These are phyloP conservation scores for Voacanga thouarsii DNA, from an alignment of 257 asterid genomes.

Conservation along the genomic window DNA sequence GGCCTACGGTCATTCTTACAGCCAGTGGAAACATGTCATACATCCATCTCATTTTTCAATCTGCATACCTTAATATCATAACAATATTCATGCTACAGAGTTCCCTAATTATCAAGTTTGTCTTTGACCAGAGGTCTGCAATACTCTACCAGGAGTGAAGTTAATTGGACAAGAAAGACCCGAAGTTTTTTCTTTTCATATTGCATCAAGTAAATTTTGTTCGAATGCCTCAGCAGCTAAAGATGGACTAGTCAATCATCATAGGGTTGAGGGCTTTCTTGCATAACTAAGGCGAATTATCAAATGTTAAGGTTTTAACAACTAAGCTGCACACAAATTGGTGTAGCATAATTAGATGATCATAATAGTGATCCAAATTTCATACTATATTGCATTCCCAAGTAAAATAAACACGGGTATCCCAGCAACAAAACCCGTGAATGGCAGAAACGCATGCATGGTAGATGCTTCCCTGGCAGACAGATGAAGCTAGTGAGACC, in stretches of 20 bases:
- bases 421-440: neutral
- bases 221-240: neutral
- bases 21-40: neutral
- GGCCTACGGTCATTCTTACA: neutral
- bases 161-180: neutral
- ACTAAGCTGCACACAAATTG: neutral
- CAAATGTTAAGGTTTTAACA: neutral
- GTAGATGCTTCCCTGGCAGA: neutral
- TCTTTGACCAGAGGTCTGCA: too few species aligned
- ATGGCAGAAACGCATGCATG: neutral
- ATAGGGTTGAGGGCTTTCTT: neutral
- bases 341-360: neutral
- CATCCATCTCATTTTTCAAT: neutral
- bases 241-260: neutral
- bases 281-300: neutral
- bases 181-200: neutral
- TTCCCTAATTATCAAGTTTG: neutral
- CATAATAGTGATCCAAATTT: neutral
- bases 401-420: neutral
- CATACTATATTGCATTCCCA: neutral
- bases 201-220: neutral
- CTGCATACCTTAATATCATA: neutral
- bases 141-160: neutral
- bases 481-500: conserved; percentile 7
- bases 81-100: neutral